These are phyloP conservation scores for Eucalyptus polyanthemos DNA, from an alignment of 345 rosid genomes.

Conservation along the genomic window DNA sequence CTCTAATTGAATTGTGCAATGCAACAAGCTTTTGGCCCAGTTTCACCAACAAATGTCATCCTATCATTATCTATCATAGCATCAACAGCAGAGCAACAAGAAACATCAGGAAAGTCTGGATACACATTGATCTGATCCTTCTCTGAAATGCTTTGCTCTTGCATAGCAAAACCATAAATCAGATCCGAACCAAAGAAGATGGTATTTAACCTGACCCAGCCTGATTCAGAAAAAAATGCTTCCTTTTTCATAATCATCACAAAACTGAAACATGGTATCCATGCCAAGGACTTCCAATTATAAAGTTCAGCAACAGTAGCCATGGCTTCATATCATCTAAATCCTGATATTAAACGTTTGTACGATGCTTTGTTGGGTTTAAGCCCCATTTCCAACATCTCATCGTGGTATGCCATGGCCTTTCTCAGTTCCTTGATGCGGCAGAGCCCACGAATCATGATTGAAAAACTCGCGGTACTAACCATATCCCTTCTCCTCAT, in stretches of 20 bases:
- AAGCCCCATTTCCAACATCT: slow-evolving; percentile 51
- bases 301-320: neutral
- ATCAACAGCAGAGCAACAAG: neutral
- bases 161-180: neutral
- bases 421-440: slow-evolving; percentile 33
- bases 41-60: neutral
- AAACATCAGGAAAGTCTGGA: neutral
- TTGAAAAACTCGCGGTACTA: slow-evolving; percentile 26
- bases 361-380: slow-evolving; percentile 52
- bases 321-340: neutral
- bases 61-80: neutral
- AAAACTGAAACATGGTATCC: neutral
- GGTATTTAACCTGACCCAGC: accelerated
- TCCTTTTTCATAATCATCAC: neutral
- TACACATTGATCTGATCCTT: neutral
- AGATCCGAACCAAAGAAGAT: neutral
- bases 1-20: neutral
- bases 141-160: neutral
- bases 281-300: neutral
- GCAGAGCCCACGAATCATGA: slow-evolving; percentile 44
- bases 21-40: neutral
- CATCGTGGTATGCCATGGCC: slow-evolving; percentile 68
- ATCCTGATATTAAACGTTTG: slow-evolving; percentile 42
- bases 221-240: neutral
- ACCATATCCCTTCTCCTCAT: slow-evolving; percentile 26